Base-by-base conservation (phyloP, 1,139 yeast species). In the Yamadazyma conglobata region DNA sequence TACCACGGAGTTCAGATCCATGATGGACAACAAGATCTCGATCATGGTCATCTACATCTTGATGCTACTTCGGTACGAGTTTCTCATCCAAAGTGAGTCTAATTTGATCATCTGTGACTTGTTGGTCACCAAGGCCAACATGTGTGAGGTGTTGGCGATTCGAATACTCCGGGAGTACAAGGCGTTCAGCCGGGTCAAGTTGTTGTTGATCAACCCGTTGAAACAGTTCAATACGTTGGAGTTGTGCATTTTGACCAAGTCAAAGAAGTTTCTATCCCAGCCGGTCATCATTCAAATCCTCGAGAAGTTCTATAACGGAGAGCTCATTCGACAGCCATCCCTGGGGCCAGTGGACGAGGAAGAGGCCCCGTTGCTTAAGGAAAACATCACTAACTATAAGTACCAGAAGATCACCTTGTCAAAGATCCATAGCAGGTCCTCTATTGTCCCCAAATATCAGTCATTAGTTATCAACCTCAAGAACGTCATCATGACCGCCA, bases 121-220 rank as follows among this genome's bases (percentile, higher is more conserved):
- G 22, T 56, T 73, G 47, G 48, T 51, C 2, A 73, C 82, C 8
- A 67, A 77, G 32, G 73, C 81, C 15, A 62, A 58, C 35, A 60
- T 76, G 4, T 77, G 83, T 48, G 82, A 77, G 46, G 51, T 74
- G 10, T 54, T 75, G 25, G 78, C 81, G 2, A 62, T 74, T 19
- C 53, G 78, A 39, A 60, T 75, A 50, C 52, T 76, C 22, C 56
- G 74, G 32, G 80, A 74, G 34, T 75, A 66, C 44, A 60, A 60
- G 27, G 61, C 72, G 3, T 56, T 57, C 24, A 70, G 64, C 33
- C 42, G 74, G 31, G 67, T 76, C 33, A 67, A 73, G 32, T 43
- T 52, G 39, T 58, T 57, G 45, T 77, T 50, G 48, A 60, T 47
- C 34, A 68, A 68, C 47, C 70, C 78, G 10, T 55, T 77, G 28